Conservation (phyloP, 768 basidiomycete genomes). For the Naematelia aurantialba region DNA sequence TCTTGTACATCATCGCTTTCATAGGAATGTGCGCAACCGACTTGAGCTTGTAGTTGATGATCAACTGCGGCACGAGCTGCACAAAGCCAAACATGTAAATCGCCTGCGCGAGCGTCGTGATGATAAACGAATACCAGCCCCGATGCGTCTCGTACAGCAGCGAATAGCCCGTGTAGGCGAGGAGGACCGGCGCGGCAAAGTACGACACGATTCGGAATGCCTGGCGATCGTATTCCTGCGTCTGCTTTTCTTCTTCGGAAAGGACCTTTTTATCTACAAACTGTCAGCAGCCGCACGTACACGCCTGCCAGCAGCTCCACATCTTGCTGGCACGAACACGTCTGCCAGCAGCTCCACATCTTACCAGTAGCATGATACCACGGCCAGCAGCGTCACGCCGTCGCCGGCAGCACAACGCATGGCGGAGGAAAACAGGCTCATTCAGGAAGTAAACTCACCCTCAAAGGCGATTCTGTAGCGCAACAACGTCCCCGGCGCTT, state of each 20-base stretch:
- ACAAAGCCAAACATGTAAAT: slow-evolving; percentile 90
- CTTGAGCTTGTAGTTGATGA: slow-evolving; percentile 96
- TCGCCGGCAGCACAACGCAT: too few species aligned
- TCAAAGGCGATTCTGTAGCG: slow-evolving; percentile 79
- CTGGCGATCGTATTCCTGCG: slow-evolving; percentile 89
- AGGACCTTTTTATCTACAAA: slow-evolving; percentile 82
- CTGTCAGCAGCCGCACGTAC: background rate
- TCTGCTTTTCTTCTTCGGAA: slow-evolving; percentile 95
- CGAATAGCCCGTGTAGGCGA: slow-evolving; percentile 52
- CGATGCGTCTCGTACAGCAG: slow-evolving; percentile 59
- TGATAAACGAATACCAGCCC: slow-evolving; percentile 95
- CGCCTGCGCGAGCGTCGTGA: slow-evolving; percentile 74
- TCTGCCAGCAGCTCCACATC: too few species aligned
- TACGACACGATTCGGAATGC: slow-evolving; percentile 95
- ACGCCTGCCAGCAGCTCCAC: background rate
- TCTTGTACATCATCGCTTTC: slow-evolving; percentile 97
- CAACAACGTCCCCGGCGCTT: slow-evolving; percentile 62
- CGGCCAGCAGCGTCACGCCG: too few species aligned
- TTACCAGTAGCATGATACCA: too few species aligned
- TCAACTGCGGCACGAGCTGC: slow-evolving; percentile 58
- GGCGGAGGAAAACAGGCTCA: too few species aligned
- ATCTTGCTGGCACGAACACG: background rate
- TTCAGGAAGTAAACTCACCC: slow-evolving; percentile 56
- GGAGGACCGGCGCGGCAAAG: slow-evolving; percentile 69
- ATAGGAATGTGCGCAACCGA: slow-evolving; percentile 97